phyloP scores from a whole-genome alignment of 345 rosid genomes.

The Gynandropsis gynandra region DNA sequence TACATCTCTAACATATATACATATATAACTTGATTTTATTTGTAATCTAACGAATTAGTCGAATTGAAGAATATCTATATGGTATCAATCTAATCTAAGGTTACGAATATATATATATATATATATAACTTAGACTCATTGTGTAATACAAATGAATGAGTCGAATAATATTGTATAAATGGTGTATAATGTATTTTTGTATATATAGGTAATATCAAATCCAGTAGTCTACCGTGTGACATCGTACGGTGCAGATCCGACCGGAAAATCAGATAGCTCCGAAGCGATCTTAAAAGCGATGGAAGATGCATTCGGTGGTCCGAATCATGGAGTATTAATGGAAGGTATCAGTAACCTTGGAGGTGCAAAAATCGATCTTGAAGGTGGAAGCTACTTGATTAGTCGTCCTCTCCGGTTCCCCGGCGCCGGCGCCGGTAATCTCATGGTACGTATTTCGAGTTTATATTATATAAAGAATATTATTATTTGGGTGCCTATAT shows the following conservation, averaged over 20 bases:
- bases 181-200: too few species aligned
- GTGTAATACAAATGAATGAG: too few species aligned
- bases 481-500: too few species aligned
- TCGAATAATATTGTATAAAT: too few species aligned
- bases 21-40: too few species aligned
- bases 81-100: too few species aligned
- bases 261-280: constrained; percentile 70
- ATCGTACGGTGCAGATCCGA: constrained; percentile 82
- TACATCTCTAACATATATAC: too few species aligned
- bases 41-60: too few species aligned
- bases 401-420: constrained; percentile 62
- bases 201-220: constrained; percentile 23
- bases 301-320: constrained; percentile 47
- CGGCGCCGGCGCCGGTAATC: constrained; percentile 58
- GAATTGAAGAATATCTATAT: too few species aligned
- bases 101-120: too few species aligned
- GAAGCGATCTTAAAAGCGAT: constrained; percentile 53
- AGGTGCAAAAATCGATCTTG: constrained; percentile 65
- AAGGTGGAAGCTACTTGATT: constrained; percentile 74
- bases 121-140: too few species aligned
- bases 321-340: constrained; percentile 42
- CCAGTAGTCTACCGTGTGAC: constrained; percentile 42
- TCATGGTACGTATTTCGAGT: constrained; percentile 35
- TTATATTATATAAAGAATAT: too few species aligned
- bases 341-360: constrained; percentile 69